Base-by-base conservation (phyloP, 2,329 filamentous ascomycete species). In the Xylariaceae sp. region DNA sequence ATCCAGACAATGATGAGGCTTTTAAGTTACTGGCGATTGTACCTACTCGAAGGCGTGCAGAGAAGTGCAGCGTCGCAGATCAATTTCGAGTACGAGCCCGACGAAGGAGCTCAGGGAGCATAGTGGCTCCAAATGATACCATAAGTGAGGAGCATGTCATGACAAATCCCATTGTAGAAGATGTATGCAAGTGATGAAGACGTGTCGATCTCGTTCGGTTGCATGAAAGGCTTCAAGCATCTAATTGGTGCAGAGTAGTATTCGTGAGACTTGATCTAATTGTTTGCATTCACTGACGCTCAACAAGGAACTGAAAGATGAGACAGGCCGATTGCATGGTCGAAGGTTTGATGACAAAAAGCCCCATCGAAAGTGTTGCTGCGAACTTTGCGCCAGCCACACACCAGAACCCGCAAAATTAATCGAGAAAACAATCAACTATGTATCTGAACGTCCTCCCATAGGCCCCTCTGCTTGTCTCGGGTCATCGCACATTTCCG, bases 1-100 rank as follows among this genome's bases (percentile, higher is more conserved):
- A 69, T 78, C 53, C 78, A 75, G 73, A 76, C 73, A 0, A 51
- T 79, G 43, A 71, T 65, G 2, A 73, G 3, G 78, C 78, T 44
- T 58, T 56, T 2, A 43, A 45, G 2, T 57, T 76, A 16, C 53
- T 69, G 30, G 53, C 49, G 31, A 63, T 61, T 34, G 47, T 44
- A 12, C 78, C 74, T 1, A 78, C 86, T 0, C 55, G 56, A 9
- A 50, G 54, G 7, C 62, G 89, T 2, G 76, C 77, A 1, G 48
- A 59, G 4, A 58, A 49, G 2, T 62, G 64, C 1, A 59, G 51
- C 4, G 63, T 74, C 9, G 33, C 53, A 60, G 22, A 6, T 26
- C 22, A 26, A n/a, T 11, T 6, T 26, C 22, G 22, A 6, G 22
- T 26, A 26, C 6, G 41, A 41, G 1, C 64, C 65, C 65, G 64